A percentile compares a stretch with the other conserved stretches of the same genome.
phyloP scores from a whole-genome alignment of 371 early-diverging fungal genomes.

The Batrachochytrium dendrobatidis region DNA sequence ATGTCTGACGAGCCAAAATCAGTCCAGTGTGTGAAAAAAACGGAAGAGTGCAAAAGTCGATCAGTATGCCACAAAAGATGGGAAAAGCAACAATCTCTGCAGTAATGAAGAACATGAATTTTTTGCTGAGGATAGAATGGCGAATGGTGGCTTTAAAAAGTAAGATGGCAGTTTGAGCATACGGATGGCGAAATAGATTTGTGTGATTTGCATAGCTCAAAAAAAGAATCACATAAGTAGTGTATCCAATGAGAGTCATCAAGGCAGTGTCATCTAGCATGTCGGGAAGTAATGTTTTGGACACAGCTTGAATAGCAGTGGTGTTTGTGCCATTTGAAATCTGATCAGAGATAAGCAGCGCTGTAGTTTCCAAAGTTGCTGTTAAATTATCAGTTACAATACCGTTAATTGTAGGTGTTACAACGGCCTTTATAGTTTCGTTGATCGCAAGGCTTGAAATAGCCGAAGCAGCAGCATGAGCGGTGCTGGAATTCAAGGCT shows the following conservation, averaged over 20 bases:
- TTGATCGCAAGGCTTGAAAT: too few relatives aligned
- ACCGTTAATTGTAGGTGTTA: too few relatives aligned
- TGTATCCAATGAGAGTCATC: slow-evolving; percentile 22
- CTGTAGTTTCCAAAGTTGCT: too few relatives aligned
- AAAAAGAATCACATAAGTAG: slow-evolving; percentile 13
- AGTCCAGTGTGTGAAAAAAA: slow-evolving; percentile 51
- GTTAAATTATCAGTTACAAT: too few relatives aligned
- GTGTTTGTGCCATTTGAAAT: too few relatives aligned
- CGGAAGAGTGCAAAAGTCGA: slow-evolving; percentile 69
- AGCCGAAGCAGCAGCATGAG: not conserved
- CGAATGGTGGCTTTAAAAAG: slow-evolving; percentile 18
- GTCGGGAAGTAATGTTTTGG: too few relatives aligned
- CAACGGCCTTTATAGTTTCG: too few relatives aligned
- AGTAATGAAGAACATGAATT: slow-evolving; percentile 60
- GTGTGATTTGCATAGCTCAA: slow-evolving; percentile 21
- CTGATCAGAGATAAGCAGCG: too few relatives aligned
- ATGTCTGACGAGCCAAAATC: slow-evolving; percentile 43
- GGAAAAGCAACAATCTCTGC: slow-evolving; percentile 85
- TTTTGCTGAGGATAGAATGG: slow-evolving; percentile 7
- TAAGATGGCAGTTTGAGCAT: slow-evolving; percentile 29
- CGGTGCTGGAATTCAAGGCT: not conserved
- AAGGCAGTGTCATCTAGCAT: too few relatives aligned
- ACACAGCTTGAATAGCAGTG: too few relatives aligned
- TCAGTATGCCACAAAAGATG: slow-evolving; percentile 69
- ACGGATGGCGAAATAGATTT: slow-evolving; percentile 31